phyloP scores from a whole-genome alignment of 345 rosid genomes.

The Eucalyptus microcorys region DNA sequence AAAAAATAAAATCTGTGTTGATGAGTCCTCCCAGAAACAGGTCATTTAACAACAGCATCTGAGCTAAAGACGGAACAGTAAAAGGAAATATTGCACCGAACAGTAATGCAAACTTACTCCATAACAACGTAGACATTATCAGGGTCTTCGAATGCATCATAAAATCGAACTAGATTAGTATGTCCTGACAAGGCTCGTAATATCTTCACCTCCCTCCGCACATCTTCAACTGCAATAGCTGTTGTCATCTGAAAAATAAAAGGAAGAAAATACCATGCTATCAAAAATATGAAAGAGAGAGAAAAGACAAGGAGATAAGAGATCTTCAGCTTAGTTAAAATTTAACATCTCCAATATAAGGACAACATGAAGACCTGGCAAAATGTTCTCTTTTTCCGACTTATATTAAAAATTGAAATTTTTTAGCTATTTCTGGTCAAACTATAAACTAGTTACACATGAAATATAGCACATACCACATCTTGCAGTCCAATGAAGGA shows the following conservation, averaged over 20 bases:
- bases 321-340: background rate
- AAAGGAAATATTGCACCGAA: background rate
- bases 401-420: background rate
- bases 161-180: conserved; percentile 64
- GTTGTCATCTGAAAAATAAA: conserved; percentile 70
- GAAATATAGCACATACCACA: background rate
- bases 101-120: conserved; percentile 58
- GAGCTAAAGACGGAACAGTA: background rate
- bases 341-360: background rate
- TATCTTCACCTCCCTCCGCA: conserved; percentile 93
- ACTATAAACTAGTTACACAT: background rate
- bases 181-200: conserved; percentile 87
- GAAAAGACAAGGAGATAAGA: background rate
- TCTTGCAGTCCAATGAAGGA: background rate
- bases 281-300: background rate
- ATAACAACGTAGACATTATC: conserved; percentile 78
- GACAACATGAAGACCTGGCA: background rate
- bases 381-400: background rate
- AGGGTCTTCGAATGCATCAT: conserved; percentile 83
- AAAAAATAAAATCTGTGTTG: background rate
- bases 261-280: background rate
- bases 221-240: conserved; percentile 93
- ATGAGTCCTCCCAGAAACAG: background rate
- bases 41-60: background rate
- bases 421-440: background rate